These are phyloP conservation scores for Lolium perenne DNA, from an alignment of 176 grass and related monocot species.

Conservation along the genomic window DNA sequence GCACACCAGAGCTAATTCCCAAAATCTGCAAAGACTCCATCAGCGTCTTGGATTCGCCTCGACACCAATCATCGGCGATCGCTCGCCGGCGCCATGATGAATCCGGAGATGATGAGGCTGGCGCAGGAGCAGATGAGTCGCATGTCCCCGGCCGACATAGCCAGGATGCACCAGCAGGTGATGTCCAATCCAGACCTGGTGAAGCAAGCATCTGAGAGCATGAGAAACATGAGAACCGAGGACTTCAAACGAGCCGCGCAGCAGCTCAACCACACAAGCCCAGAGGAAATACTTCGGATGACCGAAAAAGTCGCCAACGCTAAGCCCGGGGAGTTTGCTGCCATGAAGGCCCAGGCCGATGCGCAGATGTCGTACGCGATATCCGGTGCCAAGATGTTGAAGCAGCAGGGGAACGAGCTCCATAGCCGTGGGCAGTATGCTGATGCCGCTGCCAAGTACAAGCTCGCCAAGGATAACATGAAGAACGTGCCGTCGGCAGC, in stretches of 20 bases:
- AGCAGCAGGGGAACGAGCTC: constrained; percentile 90
- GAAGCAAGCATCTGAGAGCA: constrained; percentile 76
- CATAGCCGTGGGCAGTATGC: constrained; percentile 62
- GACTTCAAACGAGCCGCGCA: constrained; percentile 74
- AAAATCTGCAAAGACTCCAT: neutral
- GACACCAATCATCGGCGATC: no score
- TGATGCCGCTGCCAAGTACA: constrained; percentile 86
- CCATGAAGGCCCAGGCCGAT: constrained; percentile 82
- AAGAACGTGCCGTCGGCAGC: constrained; percentile 51
- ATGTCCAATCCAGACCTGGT: constrained; percentile 89
- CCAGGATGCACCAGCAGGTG: constrained; percentile 87
- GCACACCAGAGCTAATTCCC: neutral
- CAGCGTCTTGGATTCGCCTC: neutral
- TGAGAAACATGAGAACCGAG: constrained; percentile 84
- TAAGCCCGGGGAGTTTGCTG: constrained; percentile 79
- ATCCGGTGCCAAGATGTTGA: constrained; percentile 75
- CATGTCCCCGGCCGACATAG: constrained; percentile 78
- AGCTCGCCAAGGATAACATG: constrained; percentile 78
- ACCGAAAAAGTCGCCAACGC: constrained; percentile 65
- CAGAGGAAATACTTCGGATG: constrained; percentile 89
- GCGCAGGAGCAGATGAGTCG: constrained; percentile 95
- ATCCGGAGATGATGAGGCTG: constrained; percentile 79
- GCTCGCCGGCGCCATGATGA: constrained; percentile 55
- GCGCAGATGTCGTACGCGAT: constrained; percentile 65
- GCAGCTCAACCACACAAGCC: constrained; percentile 62